Conservation (phyloP, 2,329 filamentous ascomycete genomes). For the Chaetomium sp. region DNA sequence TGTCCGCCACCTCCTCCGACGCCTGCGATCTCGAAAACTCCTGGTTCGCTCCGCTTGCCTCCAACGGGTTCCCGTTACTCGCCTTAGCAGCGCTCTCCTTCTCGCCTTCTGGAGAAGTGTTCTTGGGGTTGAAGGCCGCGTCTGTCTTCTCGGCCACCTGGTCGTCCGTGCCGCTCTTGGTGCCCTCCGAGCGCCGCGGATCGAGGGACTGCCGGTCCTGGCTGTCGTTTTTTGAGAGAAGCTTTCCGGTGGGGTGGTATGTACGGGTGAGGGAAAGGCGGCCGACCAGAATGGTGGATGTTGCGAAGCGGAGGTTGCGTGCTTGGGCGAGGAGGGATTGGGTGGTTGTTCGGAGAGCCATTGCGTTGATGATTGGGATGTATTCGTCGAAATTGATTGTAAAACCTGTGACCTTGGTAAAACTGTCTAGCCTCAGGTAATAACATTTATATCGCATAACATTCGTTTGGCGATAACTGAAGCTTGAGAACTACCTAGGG, state of each 20-base stretch:
- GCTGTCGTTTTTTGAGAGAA: constrained; percentile 52
- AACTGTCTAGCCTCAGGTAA: background rate
- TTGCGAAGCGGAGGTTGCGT: constrained; percentile 4
- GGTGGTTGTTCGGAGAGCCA: constrained; percentile 19
- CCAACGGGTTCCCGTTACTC: constrained; percentile 41
- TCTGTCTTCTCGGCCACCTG: constrained; percentile 57
- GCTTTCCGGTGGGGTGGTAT: constrained; percentile 40
- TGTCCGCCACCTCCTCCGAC: constrained; percentile 39
- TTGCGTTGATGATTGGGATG: background rate
- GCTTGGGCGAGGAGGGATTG: constrained; percentile 11
- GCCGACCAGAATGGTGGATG: constrained; percentile 9
- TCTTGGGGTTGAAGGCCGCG: constrained; percentile 68
- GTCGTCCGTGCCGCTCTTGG: constrained; percentile 67
- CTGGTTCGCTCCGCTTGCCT: constrained; percentile 50
- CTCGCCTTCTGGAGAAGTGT: constrained; percentile 67
- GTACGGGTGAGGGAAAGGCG: constrained; percentile 30
- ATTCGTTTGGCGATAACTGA: background rate
- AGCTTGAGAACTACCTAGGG: background rate
- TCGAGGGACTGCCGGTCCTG: constrained; percentile 65
- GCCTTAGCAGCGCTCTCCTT: constrained; percentile 46
- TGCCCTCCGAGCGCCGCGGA: constrained; percentile 66
- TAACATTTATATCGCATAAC: background rate
- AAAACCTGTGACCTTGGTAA: background rate
- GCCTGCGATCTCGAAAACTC: constrained; percentile 46
- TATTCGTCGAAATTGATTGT: background rate